Percentiles rank a stretch among this genome's conserved stretches.
Conservation (phyloP, 2,329 filamentous ascomycete genomes). For the Monosporascus sp. region DNA sequence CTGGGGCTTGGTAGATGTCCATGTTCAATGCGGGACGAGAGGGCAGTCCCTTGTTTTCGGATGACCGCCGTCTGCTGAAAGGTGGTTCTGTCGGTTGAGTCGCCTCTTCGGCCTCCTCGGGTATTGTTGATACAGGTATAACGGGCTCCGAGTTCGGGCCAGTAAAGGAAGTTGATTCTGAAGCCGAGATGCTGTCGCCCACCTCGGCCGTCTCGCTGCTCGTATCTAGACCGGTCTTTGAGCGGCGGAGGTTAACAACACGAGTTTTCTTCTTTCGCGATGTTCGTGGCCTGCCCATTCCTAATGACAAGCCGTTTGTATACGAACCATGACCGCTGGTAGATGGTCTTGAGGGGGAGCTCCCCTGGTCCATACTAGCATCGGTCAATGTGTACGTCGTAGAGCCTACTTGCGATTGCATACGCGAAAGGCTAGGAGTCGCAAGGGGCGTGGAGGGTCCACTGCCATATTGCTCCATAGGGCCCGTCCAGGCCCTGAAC, state of each 20-base stretch:
- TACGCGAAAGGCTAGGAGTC: conserved; percentile 53
- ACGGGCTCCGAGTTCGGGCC: conserved; percentile 58
- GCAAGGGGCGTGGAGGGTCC: conserved; percentile 40
- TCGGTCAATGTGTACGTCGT: conserved; percentile 72
- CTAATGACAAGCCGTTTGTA: conserved; percentile 57
- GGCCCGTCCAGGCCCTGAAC: conserved; percentile 86
- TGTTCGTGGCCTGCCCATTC: conserved; percentile 52
- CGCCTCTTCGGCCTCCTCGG: conserved; percentile 55
- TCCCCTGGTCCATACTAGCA: conserved; percentile 54
- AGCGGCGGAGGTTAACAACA: conserved; percentile 72
- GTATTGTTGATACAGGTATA: conserved; percentile 44
- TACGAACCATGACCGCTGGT: conserved; percentile 57
- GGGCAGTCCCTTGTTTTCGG: conserved; percentile 24
- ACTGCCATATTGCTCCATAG: conserved; percentile 62
- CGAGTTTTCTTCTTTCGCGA: conserved; percentile 77
- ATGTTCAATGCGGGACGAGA: conserved; percentile 27
- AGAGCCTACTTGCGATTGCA: conserved; percentile 53
- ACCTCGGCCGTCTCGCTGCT: conserved; percentile 47
- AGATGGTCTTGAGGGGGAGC: conserved; percentile 63
- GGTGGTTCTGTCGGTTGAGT: conserved; percentile 15
- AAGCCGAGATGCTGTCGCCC: conserved; percentile 47
- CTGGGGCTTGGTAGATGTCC: conserved; percentile 26
- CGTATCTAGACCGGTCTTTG: conserved; percentile 45
- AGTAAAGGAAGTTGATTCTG: conserved; percentile 50
- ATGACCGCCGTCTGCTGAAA: conserved; percentile 38